Evolutionary conservation across 441 rosid species (phyloP).

Genomic region (Gossypium aridum): DNA sequence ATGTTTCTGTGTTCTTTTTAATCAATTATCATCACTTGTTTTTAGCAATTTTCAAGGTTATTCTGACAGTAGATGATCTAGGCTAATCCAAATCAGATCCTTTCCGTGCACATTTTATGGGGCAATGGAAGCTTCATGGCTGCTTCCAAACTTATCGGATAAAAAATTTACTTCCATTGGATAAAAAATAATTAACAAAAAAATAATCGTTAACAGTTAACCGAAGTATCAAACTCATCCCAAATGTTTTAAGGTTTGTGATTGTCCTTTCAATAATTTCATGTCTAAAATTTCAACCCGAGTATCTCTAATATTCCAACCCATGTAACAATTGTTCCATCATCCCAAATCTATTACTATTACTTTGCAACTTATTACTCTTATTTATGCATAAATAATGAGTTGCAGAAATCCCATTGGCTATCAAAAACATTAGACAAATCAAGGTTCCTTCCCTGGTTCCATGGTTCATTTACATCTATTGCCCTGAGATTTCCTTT

Average conservation of each 20-base stretch:
- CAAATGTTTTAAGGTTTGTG: background rate
- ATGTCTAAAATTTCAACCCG: too few relatives aligned
- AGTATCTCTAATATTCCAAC: too few relatives aligned
- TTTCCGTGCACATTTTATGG: background rate
- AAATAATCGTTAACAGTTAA: background rate
- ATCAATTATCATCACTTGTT: background rate
- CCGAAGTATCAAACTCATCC: background rate
- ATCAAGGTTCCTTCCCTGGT: too few relatives aligned
- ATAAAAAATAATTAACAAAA: background rate
- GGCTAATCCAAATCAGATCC: background rate
- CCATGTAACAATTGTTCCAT: too few relatives aligned
- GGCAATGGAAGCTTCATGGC: slow-evolving; percentile 17
- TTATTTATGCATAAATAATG: too few relatives aligned
- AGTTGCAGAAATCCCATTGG: too few relatives aligned
- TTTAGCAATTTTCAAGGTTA: background rate
- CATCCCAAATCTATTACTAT: too few relatives aligned
- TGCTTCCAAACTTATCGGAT: slow-evolving; percentile 11
- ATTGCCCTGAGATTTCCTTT: background rate
- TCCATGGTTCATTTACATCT: too few relatives aligned
- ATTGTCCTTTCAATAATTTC: too few relatives aligned
- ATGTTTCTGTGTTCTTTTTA: background rate
- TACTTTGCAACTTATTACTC: too few relatives aligned
- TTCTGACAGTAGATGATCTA: background rate
- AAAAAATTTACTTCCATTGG: background rate
- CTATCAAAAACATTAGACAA: too few relatives aligned